phyloP scores from a whole-genome alignment of 768 basidiomycete species.

The Lentinus brumalis region DNA sequence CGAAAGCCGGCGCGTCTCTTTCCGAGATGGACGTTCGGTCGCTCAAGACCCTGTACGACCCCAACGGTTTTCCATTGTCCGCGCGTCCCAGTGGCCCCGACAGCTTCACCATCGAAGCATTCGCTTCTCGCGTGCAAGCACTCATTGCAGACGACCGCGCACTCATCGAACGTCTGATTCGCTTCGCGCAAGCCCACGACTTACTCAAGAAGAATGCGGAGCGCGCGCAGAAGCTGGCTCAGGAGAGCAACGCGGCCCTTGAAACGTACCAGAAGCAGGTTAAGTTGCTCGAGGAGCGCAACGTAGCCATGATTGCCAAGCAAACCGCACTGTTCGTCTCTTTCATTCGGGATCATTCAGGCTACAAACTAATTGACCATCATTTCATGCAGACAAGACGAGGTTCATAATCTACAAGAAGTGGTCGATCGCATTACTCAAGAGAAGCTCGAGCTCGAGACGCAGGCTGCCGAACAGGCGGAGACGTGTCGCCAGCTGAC shows the following conservation, averaged over 20 bases:
- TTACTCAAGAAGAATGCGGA: slow-evolving; percentile 91
- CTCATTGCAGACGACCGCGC: slow-evolving; percentile 82
- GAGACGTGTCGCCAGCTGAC: slow-evolving; percentile 73
- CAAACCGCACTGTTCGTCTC: slow-evolving; percentile 57
- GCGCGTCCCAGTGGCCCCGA: slow-evolving; percentile 17
- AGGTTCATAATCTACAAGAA: slow-evolving; percentile 60
- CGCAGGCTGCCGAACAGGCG: slow-evolving; percentile 67
- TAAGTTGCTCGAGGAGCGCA: slow-evolving; percentile 74
- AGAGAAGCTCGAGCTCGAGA: slow-evolving; percentile 74
- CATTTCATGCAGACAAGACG: slow-evolving; percentile 56
- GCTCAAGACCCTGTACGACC: slow-evolving; percentile 78
- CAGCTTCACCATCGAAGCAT: slow-evolving; percentile 71
- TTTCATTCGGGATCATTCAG: not conserved
- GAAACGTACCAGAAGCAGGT: slow-evolving; percentile 94
- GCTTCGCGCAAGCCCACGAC: slow-evolving; percentile 89
- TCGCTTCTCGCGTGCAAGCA: slow-evolving; percentile 75
- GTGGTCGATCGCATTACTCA: slow-evolving; percentile 57
- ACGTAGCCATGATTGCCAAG: slow-evolving; percentile 51
- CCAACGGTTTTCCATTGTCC: slow-evolving; percentile 21
- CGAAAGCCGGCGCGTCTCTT: slow-evolving; percentile 53
- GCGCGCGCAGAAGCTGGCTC: slow-evolving; percentile 86
- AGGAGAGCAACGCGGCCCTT: slow-evolving; percentile 75
- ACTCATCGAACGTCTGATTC: slow-evolving; percentile 79
- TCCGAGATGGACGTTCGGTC: slow-evolving; percentile 87
- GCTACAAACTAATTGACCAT: not conserved